Conservation (phyloP, 345 rosid genomes). For the Syzygium oleosum region DNA sequence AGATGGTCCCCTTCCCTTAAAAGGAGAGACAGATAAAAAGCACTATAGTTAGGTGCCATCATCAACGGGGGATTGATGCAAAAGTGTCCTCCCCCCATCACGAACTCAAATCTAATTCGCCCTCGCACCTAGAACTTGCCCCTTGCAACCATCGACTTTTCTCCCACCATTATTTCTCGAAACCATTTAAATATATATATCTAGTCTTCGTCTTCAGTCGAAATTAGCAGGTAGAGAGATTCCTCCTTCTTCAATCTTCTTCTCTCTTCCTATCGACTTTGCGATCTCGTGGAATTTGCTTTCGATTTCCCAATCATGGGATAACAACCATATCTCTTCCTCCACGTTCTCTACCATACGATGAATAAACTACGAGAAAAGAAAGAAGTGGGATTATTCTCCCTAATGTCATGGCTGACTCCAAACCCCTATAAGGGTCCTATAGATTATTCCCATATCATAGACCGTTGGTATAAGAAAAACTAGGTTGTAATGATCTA, state of each 20-base stretch:
- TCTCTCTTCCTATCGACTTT: not conserved
- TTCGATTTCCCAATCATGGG: conserved; percentile 5
- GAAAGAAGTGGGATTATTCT: not conserved
- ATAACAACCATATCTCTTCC: conserved; percentile 6
- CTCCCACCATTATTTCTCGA: not conserved
- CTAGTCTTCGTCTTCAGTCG: not conserved
- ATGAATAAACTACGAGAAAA: not conserved
- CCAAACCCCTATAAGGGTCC: not conserved
- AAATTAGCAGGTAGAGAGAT: not conserved
- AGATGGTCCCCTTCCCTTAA: not conserved
- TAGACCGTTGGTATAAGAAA: not conserved
- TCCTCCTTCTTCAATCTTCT: not conserved
- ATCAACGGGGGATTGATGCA: not conserved
- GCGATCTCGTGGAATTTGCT: not conserved
- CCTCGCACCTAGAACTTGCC: not conserved
- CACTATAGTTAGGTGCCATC: not conserved
- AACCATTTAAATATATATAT: not conserved
- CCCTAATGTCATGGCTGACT: conserved; percentile 26
- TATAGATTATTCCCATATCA: not conserved
- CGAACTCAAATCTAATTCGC: not conserved
- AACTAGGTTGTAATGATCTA: not conserved
- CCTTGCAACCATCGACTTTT: not conserved
- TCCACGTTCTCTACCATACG: not conserved
- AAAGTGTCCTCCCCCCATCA: not conserved
- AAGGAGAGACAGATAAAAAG: not conserved